Evolutionary conservation across 768 basidiomycete genomes (phyloP), one percentile per base, ranked within the genome.

Genomic region (Hydnum rufescens): DNA sequence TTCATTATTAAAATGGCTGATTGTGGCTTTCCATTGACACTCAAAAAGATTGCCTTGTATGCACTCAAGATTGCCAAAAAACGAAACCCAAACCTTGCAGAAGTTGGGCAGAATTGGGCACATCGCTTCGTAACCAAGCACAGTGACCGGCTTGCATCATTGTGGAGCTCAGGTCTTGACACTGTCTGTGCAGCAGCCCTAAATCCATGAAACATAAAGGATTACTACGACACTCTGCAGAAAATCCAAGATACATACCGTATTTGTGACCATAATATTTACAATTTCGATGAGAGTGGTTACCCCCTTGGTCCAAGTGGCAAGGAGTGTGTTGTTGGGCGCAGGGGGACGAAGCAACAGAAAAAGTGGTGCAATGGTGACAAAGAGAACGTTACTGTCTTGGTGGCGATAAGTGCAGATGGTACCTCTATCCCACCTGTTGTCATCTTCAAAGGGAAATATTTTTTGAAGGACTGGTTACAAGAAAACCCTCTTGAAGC

Each of bases 381-480:
- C 36, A 13, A 22, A 13, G 32, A 56, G 48, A 54, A 50, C 34
- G 47, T 47, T 13, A 54, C 39, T 25, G 31, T 54, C 30, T 42
- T 49, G 52, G 51, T 54, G n/a, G 43, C 55, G 0, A 22, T 56
- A 1, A 39, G 31, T 25, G 55, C 19, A 4, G 42, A 49, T 46
- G 49, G 48, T 18, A 23, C 19, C 36, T 51, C 46, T 5, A n/a
- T 49, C 28, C 18, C 42, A 49, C 52, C 43, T 43, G 54, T 36
- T 34, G 47, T 57, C 0, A 51, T 54, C n/a, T 57, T 55, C 39
- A 51, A 49, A 19, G 42, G 48, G 18, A 54, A 51, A 31, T 51
- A 50, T 26, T 19, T 36, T 18, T 26, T 28, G 30, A 6, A 5
- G 4, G 34, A 18, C 6, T 57, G 55, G 55, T 22, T n/a, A 4